Base-by-base conservation (phyloP, 176 grass and related monocot genomes). In the Hyparrhenia diplandra region DNA sequence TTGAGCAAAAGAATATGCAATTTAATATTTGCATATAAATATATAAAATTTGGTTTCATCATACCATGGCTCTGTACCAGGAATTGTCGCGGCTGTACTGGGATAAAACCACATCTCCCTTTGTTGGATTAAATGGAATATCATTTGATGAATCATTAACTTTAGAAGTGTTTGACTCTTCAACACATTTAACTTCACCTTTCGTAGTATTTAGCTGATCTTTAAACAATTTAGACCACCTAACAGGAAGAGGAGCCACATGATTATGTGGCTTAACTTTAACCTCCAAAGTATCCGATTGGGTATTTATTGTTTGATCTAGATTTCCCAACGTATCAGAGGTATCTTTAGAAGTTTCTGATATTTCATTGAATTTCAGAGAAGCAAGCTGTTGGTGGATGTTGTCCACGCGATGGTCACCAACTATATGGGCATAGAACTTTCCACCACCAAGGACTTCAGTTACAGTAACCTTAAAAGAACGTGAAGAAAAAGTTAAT, bases 41-140 rank as follows among this genome's bases (percentile, higher is more conserved):
- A 69, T 27, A 28, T 39, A 39, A 8, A 42, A 61, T 20, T 10
- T 8, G 30, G 0, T 67, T 79, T 51, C 6, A 63, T 18, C 69
- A 17, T 97, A 97, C 94, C 94, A 94, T 88, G 27, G 94, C 94
- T 87, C 91, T 87, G 24, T 97, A 84, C 94, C 89, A 94, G 5
- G 91, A 94, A 64, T 91, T 80, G 75, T 91, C 85, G 2, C 80
- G 14, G 27, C 54, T 89, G 72, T 88, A 97, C 18, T 86, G 87
- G 37, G 89, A 84, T 18, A 97, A 89, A 13, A 97, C 91, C 27
- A 97, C 37, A 42, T 89, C 89, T 58, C 89, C 91, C 79, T 88
- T 91, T 24, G 51, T 3, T 62, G 89, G 94, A 64, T 93, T 91
- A 74, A 97, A 97, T 61, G 84, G 67, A 79, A 71, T 67, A 81